Percentiles rank a stretch among this genome's conserved stretches.
Evolutionary conservation across 441 rosid species (phyloP).

Genomic region (Theobroma grandiflorum): DNA sequence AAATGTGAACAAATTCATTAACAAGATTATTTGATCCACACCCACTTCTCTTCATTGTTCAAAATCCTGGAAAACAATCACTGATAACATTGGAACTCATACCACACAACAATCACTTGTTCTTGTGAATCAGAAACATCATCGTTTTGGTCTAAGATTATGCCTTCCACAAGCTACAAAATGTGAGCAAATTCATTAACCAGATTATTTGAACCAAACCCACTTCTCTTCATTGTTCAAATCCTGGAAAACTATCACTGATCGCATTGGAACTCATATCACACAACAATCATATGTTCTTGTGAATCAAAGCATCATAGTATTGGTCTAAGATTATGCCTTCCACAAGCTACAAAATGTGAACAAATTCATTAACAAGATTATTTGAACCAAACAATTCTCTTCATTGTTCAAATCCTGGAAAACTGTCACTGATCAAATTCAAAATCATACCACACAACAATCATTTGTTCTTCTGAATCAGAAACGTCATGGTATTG

Average conservation of each 20-base stretch:
- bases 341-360: not conserved
- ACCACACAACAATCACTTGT: not conserved
- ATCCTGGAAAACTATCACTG: not conserved
- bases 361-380: too few relatives aligned
- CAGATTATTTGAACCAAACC: not conserved
- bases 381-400: not conserved
- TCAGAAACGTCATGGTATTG: not conserved
- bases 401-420: not conserved
- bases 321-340: not conserved
- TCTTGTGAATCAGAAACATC: not conserved
- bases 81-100: not conserved
- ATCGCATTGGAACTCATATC: not conserved
- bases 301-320: not conserved
- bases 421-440: not conserved
- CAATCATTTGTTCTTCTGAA: not conserved
- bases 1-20: too few relatives aligned
- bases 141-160: not conserved
- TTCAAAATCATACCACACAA: not conserved
- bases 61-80: not conserved
- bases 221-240: not conserved
- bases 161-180: not conserved
- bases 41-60: not conserved
- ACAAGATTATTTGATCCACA: not conserved
- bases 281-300: not conserved
- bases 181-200: too few relatives aligned